Evolutionary conservation across 2,329 filamentous ascomycete species (phyloP).

Genomic region (Pyrenochaeta sp.): DNA sequence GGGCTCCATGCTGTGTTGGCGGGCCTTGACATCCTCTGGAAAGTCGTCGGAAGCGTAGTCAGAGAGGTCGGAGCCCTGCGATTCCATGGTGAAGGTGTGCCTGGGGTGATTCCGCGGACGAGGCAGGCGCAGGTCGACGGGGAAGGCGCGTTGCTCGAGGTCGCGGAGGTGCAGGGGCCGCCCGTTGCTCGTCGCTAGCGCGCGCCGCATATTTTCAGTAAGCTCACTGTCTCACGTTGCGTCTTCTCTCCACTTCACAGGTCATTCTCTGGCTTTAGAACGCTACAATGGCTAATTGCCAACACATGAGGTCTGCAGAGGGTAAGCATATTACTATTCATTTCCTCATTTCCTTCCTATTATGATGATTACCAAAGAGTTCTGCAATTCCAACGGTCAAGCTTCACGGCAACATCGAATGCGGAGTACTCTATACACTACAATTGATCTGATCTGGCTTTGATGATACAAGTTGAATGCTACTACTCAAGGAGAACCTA

Average conservation of each 20-base stretch:
- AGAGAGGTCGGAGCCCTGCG: constrained; percentile 69
- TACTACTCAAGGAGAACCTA: too few species aligned
- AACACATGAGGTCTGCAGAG: too few species aligned
- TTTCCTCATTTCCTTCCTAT: background rate
- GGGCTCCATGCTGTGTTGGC: constrained; percentile 56
- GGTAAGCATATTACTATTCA: constrained; percentile 20
- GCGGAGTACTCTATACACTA: constrained; percentile 57
- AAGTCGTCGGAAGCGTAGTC: constrained; percentile 70
- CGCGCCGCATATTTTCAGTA: constrained; percentile 14
- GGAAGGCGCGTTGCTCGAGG: constrained; percentile 13
- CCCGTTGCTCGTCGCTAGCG: constrained; percentile 8
- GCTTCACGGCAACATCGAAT: constrained; percentile 45
- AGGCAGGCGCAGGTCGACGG: constrained; percentile 1
- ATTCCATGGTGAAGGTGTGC: constrained; percentile 50
- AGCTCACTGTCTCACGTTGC: background rate
- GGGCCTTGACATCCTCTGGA: constrained; percentile 62
- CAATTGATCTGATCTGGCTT: constrained; percentile 57
- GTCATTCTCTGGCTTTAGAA: too few species aligned
- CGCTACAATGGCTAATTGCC: too few species aligned
- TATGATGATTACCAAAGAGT: constrained; percentile 57
- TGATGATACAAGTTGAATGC: too few species aligned
- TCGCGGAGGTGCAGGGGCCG: constrained; percentile 15
- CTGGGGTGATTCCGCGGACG: background rate
- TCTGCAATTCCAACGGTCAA: constrained; percentile 59
- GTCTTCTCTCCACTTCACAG: constrained; percentile 3